A percentile compares a stretch with the other conserved stretches of the same genome.
Evolutionary conservation across 345 rosid genomes (phyloP).

Genomic region (Cardiospermum halicacabum): DNA sequence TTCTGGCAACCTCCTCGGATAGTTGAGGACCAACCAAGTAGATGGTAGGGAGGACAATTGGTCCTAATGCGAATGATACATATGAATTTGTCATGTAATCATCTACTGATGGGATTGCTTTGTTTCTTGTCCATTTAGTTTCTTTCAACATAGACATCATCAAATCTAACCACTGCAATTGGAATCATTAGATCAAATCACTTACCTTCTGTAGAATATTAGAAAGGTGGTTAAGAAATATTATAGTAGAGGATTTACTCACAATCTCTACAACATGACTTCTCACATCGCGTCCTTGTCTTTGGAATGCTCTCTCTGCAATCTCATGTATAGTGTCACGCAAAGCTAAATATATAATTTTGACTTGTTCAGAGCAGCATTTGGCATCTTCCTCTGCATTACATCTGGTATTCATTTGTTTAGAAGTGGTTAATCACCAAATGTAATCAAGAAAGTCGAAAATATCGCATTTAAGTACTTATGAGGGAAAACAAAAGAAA

Average conservation of each 20-base stretch:
- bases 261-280: slow-evolving; percentile 53
- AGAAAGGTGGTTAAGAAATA: background rate
- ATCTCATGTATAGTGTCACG: slow-evolving; percentile 62
- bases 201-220: background rate
- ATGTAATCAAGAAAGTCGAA: too few relatives aligned
- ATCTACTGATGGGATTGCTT: slow-evolving; percentile 49
- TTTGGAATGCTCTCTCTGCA: slow-evolving; percentile 47
- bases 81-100: slow-evolving; percentile 64
- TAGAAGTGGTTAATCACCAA: background rate
- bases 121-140: slow-evolving; percentile 50
- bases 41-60: slow-evolving; percentile 68
- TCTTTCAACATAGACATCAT: slow-evolving; percentile 62
- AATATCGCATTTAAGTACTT: background rate
- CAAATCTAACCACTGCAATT: slow-evolving; percentile 76
- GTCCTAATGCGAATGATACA: slow-evolving; percentile 71
- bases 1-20: slow-evolving; percentile 32
- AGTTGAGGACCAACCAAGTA: slow-evolving; percentile 64
- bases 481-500: slow-evolving; percentile 4
- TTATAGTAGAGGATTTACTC: slow-evolving; percentile 12
- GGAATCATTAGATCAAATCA: too few relatives aligned
- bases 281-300: slow-evolving; percentile 61
- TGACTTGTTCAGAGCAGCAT: slow-evolving; percentile 68
- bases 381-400: slow-evolving; percentile 37
- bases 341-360: slow-evolving; percentile 70
- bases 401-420: slow-evolving; percentile 47